Evolutionary conservation across 177 flowering plant species (phyloP).

Genomic region (Tripterygium wilfordii): DNA sequence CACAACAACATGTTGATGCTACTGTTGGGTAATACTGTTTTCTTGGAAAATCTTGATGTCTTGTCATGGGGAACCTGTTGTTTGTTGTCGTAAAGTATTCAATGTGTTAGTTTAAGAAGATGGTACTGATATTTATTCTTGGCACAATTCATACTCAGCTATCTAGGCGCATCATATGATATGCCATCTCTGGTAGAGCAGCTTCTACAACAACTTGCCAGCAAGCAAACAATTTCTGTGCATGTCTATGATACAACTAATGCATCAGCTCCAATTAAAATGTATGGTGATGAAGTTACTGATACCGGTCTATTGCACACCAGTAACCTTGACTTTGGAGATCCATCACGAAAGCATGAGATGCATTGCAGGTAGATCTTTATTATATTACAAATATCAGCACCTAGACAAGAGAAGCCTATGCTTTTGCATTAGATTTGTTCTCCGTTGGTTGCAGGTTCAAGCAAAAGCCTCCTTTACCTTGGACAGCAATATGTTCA

Average conservation of each 20-base stretch:
- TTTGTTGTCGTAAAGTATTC: too few relatives aligned
- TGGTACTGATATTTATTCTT: constrained; percentile 45
- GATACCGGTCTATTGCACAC: constrained; percentile 68
- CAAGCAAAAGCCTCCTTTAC: constrained; percentile 68
- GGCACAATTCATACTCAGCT: constrained; percentile 34
- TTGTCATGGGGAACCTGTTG: too few relatives aligned
- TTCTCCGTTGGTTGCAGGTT: constrained; percentile 44
- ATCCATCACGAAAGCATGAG: constrained; percentile 79
- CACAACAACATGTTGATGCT: constrained; percentile 71
- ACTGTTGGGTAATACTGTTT: constrained; percentile 65
- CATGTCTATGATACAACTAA: constrained; percentile 92
- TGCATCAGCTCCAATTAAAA: constrained; percentile 56
- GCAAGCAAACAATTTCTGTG: constrained; percentile 87
- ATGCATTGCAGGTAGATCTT: constrained; percentile 75
- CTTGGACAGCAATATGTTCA: constrained; percentile 71
- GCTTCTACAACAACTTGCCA: constrained; percentile 91
- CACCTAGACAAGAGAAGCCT: neutral
- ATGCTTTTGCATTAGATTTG: neutral
- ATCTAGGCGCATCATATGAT: constrained; percentile 93
- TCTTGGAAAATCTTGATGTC: neutral
- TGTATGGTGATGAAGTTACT: constrained; percentile 67
- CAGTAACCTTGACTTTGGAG: constrained; percentile 90
- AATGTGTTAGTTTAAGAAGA: too few relatives aligned
- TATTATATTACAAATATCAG: neutral
- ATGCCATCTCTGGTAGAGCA: constrained; percentile 90